Percentiles rank a stretch among this genome's conserved stretches.
phyloP scores from a whole-genome alignment of 2,329 filamentous ascomycete genomes.

The Thermoascus crustaceus region DNA sequence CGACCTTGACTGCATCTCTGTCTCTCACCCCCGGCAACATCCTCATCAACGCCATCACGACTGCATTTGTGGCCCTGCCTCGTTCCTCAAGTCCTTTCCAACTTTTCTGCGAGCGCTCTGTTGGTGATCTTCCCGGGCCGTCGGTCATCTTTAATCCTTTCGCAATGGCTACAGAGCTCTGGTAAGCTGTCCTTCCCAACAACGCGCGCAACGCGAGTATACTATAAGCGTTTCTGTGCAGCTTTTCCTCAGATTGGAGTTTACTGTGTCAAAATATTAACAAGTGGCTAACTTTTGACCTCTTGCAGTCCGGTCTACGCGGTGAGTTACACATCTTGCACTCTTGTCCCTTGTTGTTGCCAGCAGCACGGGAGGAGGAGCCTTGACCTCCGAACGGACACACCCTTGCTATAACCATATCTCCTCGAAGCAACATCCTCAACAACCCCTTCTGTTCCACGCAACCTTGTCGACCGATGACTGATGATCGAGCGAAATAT shows the following conservation, averaged over 20 bases:
- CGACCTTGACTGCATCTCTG: constrained; percentile 24
- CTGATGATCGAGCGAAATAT: constrained; percentile 21
- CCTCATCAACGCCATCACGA: constrained; percentile 19
- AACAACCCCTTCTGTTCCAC: not conserved
- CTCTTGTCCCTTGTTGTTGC: constrained; percentile 2
- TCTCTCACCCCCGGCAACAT: constrained; percentile 19
- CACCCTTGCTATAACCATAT: no score
- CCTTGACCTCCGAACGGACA: no score
- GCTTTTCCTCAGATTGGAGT: no score
- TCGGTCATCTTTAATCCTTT: constrained; percentile 12
- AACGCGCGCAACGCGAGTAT: constrained; percentile 3
- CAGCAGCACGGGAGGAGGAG: no score
- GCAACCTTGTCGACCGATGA: not conserved
- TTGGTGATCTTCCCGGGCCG: constrained; percentile 8
- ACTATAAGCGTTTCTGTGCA: not conserved
- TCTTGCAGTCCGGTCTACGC: constrained; percentile 83
- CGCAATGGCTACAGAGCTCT: constrained; percentile 73
- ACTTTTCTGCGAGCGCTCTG: constrained; percentile 3
- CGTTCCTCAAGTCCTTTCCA: constrained; percentile 8
- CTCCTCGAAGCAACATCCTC: not conserved
- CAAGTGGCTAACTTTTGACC: constrained; percentile 16
- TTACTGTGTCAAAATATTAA: not conserved
- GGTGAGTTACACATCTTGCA: constrained; percentile 57
- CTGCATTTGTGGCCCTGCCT: constrained; percentile 17
- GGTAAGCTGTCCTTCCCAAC: constrained; percentile 53